These are phyloP conservation scores for Aurantiochytrium sp. DNA, from an alignment of 108 stramenopile species.

Conservation along the genomic window DNA sequence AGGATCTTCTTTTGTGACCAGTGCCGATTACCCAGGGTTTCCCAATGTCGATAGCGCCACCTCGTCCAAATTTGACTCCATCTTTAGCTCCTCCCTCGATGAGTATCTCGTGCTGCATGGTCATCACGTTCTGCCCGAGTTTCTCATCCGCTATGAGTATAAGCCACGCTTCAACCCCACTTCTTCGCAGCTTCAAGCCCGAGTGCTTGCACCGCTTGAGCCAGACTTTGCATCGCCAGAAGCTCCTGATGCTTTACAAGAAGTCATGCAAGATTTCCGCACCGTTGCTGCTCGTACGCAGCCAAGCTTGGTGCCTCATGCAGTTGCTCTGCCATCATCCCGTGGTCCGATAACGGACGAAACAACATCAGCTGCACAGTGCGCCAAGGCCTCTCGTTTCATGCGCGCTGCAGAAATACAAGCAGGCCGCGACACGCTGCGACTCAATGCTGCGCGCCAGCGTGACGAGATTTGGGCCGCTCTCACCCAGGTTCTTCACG, in stretches of 20 bases:
- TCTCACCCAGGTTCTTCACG: neutral
- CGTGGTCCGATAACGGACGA: neutral
- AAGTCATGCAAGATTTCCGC: neutral
- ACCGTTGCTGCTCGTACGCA: neutral
- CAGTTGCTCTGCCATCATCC: neutral
- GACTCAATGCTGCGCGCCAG: neutral
- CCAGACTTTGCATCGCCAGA: neutral
- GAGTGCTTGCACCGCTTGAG: neutral
- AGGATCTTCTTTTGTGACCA: conserved; percentile 17
- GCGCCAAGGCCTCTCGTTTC: neutral
- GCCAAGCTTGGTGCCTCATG: neutral
- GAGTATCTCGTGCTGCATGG: conserved; percentile 36
- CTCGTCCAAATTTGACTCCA: conserved; percentile 25
- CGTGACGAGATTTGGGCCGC: neutral
- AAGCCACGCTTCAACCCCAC: neutral
- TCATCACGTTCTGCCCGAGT: conserved; percentile 39
- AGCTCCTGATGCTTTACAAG: neutral
- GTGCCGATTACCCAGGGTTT: neutral
- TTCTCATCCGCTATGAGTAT: conserved; percentile 26
- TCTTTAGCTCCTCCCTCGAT: conserved; percentile 31
- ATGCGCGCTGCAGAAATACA: neutral
- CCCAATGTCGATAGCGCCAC: neutral
- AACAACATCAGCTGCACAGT: neutral
- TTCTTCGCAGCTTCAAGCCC: neutral
- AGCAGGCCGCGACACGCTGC: neutral